These are phyloP conservation scores for Podochytrium sp. DNA, from an alignment of 192 early-diverging fungal species.

Conservation along the genomic window DNA sequence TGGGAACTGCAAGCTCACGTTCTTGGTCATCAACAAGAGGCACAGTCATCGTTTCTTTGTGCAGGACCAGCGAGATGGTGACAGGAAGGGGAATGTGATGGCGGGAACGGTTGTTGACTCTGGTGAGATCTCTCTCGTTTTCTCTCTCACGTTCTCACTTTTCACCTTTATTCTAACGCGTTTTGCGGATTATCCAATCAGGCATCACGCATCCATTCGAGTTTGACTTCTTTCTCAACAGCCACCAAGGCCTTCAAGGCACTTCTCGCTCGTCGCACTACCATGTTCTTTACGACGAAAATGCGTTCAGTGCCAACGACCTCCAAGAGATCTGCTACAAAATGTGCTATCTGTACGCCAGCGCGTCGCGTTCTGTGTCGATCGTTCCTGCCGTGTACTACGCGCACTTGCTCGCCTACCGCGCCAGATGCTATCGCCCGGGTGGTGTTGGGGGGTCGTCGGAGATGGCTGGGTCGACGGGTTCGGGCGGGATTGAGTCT, in stretches of 20 bases:
- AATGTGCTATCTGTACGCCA: constrained; percentile 80
- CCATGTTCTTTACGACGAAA: constrained; percentile 86
- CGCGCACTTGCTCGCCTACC: constrained; percentile 81
- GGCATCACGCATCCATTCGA: constrained; percentile 77
- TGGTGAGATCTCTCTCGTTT: constrained; percentile 32
- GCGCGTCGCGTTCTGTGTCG: constrained; percentile 79
- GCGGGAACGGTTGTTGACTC: constrained; percentile 75
- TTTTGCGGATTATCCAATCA: constrained; percentile 19
- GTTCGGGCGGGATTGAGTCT: constrained; percentile 10
- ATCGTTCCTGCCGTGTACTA: constrained; percentile 90
- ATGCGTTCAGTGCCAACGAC: constrained; percentile 73
- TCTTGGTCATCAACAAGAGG: constrained; percentile 58
- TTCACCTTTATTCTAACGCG: background rate
- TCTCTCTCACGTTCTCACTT: background rate
- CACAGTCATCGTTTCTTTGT: constrained; percentile 78
- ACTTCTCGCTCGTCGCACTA: constrained; percentile 89
- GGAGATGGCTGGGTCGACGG: constrained; percentile 4
- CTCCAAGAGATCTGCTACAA: constrained; percentile 85
- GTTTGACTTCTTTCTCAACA: constrained; percentile 86
- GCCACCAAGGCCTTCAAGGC: constrained; percentile 87
- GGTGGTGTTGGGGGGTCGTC: constrained; percentile 16
- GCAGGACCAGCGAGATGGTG: constrained; percentile 53
- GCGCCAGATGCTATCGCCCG: constrained; percentile 41
- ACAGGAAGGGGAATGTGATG: constrained; percentile 77
- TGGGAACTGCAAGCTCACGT: constrained; percentile 47